Percentiles rank a stretch among this genome's conserved stretches.
Evolutionary conservation across 2,329 filamentous ascomycete genomes (phyloP).

Genomic region (Septoria petroselini): DNA sequence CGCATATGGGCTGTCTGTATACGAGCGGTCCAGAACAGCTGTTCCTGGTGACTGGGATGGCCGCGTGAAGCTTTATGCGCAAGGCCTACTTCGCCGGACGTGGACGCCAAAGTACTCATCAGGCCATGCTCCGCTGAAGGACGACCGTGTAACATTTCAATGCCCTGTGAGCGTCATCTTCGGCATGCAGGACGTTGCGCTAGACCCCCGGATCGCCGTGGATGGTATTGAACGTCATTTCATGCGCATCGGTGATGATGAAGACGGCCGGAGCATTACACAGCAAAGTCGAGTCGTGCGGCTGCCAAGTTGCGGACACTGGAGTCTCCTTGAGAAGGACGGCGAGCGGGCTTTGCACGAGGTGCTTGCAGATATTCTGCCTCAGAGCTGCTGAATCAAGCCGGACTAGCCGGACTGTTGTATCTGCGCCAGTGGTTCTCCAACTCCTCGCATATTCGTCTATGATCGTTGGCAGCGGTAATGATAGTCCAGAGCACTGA

Average conservation of each 20-base stretch:
- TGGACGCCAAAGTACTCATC: constrained; percentile 44
- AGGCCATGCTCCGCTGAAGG: constrained; percentile 13
- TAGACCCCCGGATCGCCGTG: constrained; percentile 50
- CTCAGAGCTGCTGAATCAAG: too few species aligned
- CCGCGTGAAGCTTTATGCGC: constrained; percentile 54
- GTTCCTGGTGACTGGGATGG: constrained; percentile 49
- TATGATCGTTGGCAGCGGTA: too few species aligned
- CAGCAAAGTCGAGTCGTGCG: constrained; percentile 44
- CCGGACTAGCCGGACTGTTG: too few species aligned
- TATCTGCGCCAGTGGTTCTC: too few species aligned
- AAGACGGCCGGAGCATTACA: neutral
- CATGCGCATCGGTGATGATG: constrained; percentile 6
- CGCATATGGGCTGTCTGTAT: constrained; percentile 45
- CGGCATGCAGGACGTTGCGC: constrained; percentile 52
- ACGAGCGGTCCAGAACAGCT: constrained; percentile 37
- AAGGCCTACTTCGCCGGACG: constrained; percentile 44
- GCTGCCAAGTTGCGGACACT: constrained; percentile 53
- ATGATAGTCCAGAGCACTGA: too few species aligned
- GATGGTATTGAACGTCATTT: constrained; percentile 55
- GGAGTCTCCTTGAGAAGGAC: constrained; percentile 49
- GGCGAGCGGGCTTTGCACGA: constrained; percentile 20
- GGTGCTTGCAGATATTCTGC: neutral
- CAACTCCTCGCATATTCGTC: too few species aligned
- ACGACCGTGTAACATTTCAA: constrained; percentile 38
- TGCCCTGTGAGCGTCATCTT: constrained; percentile 54